A percentile compares a stretch with the other conserved stretches of the same genome.
Conservation (phyloP, 2,329 filamentous ascomycete species). For the Sporothrix phasma region DNA sequence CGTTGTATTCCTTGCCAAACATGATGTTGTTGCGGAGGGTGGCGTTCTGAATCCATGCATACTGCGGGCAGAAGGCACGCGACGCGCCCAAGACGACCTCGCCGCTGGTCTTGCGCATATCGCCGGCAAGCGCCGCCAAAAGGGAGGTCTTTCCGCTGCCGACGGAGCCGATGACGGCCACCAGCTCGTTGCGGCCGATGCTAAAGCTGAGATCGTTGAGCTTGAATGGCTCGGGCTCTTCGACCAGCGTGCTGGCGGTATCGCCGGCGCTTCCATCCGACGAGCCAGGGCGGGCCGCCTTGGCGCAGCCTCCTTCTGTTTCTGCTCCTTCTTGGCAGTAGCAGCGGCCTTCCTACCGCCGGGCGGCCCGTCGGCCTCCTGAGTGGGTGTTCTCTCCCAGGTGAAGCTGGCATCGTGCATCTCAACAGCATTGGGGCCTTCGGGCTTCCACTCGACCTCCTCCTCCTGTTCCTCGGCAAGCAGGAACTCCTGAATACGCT, state of each 20-base stretch:
- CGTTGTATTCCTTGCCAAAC: conserved; percentile 72
- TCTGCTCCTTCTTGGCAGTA: conserved; percentile 25
- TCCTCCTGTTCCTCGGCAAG: conserved; percentile 77
- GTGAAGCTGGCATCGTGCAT: conserved; percentile 69
- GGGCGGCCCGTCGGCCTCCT: conserved; percentile 41
- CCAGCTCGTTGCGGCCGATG: conserved; percentile 63
- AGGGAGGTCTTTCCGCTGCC: conserved; percentile 86
- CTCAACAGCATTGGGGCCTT: conserved; percentile 59
- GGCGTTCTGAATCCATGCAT: conserved; percentile 95
- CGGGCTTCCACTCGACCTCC: conserved; percentile 45
- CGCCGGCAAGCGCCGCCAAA: conserved; percentile 78
- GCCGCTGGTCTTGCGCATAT: conserved; percentile 78
- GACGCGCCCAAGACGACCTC: conserved; percentile 66
- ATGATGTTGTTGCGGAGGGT: conserved; percentile 81
- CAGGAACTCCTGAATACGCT: conserved; percentile 80
- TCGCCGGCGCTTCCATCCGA: conserved; percentile 37
- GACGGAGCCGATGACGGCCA: conserved; percentile 81
- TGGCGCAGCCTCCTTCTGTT: conserved; percentile 8
- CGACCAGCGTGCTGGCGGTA: conserved; percentile 45
- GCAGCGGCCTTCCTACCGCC: conserved; percentile 24
- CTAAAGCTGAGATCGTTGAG: conserved; percentile 58
- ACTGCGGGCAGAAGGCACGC: conserved; percentile 87
- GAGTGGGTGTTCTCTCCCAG: conserved; percentile 63
- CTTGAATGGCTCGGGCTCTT: conserved; percentile 59
- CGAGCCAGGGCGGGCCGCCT: not conserved